A percentile compares a stretch with the other conserved stretches of the same genome.
These are phyloP conservation scores for Podaxis sp. DNA, from an alignment of 768 basidiomycete genomes.

Conservation along the genomic window DNA sequence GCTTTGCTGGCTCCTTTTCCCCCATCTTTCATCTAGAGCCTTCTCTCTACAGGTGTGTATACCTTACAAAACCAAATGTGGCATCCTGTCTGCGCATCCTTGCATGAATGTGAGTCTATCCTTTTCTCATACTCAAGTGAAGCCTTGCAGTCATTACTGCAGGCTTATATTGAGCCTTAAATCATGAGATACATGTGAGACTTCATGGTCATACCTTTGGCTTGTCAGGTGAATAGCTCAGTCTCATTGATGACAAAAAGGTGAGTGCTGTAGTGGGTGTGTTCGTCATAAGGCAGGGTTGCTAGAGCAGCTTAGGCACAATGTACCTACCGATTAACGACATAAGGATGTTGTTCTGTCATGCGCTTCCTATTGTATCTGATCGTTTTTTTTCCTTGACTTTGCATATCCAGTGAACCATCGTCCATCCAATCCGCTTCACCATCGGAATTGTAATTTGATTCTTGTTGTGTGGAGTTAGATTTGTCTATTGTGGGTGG, in stretches of 20 bases:
- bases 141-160: no score
- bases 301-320: not conserved
- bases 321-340: conserved; percentile 27
- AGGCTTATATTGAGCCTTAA: no score
- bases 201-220: no score
- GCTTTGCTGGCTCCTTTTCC: no score
- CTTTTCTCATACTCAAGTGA: no score
- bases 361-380: conserved; percentile 10
- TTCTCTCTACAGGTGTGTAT: no score
- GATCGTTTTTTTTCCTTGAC: conserved; percentile 1
- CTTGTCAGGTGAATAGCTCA: conserved; percentile 21
- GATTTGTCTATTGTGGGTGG: conserved; percentile 10
- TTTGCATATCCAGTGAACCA: not conserved
- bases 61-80: no score
- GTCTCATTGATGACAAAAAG: conserved; percentile 29
- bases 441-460: conserved; percentile 10
- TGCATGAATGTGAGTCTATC: no score
- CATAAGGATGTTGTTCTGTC: conserved; percentile 26
- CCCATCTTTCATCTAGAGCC: no score
- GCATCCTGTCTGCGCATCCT: no score
- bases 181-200: no score
- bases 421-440: conserved; percentile 10
- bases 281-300: not conserved
- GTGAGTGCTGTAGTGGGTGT: conserved; percentile 23
- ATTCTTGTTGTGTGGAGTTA: not conserved